Base-by-base conservation (phyloP, 2,329 filamentous ascomycete genomes). In the Pseudogymnoascus sp. region DNA sequence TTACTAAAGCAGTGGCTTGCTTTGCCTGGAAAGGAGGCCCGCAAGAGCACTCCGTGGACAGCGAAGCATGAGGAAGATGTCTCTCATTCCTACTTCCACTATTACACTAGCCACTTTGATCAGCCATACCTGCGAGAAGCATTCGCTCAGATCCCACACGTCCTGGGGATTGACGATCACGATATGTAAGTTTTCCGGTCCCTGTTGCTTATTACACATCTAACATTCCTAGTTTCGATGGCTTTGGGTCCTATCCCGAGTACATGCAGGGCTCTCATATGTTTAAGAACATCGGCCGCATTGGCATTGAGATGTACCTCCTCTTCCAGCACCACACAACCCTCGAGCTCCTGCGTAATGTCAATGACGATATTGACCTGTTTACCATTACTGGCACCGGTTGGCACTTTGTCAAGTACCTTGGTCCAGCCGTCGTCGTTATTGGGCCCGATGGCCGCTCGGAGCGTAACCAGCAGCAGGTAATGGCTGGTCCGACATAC, bases 311-410 rank as follows among this genome's bases (percentile, higher is more conserved):
- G 69, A 97, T 97, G 93, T 99, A 97, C 73, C 82, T 99, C 37
- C 83, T 99, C 7, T 99, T 99, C 81, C 95, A 99, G 73, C 95
- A 99, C 72, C 95, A 99, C 75, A 97, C 95, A 0, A 97, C 93
- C 0, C 82, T 96, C 2, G 95, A 97, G 72, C 90, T 97, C 44
- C 84, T 99, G 64, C 89, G 93, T 61, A 93, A 96, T 69, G 88
- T 96, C 64, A 89, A 83, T 71, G 90, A 90, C 56, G 95, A 99
- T 72, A 83, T 87, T 59, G 95, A 99, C 70, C 84, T 99, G 5
- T 99, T 99, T 77, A 97, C 93, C 1, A 88, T 99, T 63, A 97
- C 95, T 0, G 93, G 95, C n/a, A 89, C 89, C 19, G 95, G 95
- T 7, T 99, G 95, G 95, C 95, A 99, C 75, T 99, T 97, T 75